Conservation (phyloP, 371 early-diverging fungal genomes). For the Haplosporangium sp. region DNA sequence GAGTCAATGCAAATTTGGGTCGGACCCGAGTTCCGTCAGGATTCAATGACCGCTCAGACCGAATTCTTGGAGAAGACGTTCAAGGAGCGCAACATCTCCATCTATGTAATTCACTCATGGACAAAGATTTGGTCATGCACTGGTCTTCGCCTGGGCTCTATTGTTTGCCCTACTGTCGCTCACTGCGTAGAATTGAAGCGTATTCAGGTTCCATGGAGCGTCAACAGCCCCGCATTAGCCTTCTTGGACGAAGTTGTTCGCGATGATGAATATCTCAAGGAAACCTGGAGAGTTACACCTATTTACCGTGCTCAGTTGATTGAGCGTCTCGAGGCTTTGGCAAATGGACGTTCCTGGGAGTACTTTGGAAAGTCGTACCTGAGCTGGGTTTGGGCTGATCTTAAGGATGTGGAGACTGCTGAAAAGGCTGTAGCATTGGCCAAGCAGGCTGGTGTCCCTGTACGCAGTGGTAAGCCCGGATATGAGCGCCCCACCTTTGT, state of each 20-base stretch:
- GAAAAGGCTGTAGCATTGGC: slow-evolving; percentile 73
- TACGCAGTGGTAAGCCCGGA: slow-evolving; percentile 83
- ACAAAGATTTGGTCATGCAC: slow-evolving; percentile 94
- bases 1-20: slow-evolving; percentile 94
- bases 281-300: slow-evolving; percentile 82
- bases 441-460: slow-evolving; percentile 82
- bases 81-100: slow-evolving; percentile 70
- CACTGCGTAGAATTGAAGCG: slow-evolving; percentile 78
- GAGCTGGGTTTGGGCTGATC: slow-evolving; percentile 90
- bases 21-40: slow-evolving; percentile 76
- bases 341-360: slow-evolving; percentile 65
- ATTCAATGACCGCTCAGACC: slow-evolving; percentile 78
- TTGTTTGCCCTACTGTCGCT: slow-evolving; percentile 81
- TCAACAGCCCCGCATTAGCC: slow-evolving; percentile 83
- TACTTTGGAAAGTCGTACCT: slow-evolving; percentile 80
- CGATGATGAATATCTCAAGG: slow-evolving; percentile 73
- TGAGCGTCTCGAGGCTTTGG: slow-evolving; percentile 59
- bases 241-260: slow-evolving; percentile 83
- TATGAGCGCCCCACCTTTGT: slow-evolving; percentile 82
- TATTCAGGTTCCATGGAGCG: slow-evolving; percentile 91
- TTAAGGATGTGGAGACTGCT: slow-evolving; percentile 65
- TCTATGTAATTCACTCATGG: slow-evolving; percentile 92
- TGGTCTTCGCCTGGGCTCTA: slow-evolving; percentile 87
- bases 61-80: slow-evolving; percentile 69
- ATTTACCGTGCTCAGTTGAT: slow-evolving; percentile 74